Evolutionary conservation across 108 stramenopile genomes (phyloP).

Genomic region (Parietichytrium sp.): DNA sequence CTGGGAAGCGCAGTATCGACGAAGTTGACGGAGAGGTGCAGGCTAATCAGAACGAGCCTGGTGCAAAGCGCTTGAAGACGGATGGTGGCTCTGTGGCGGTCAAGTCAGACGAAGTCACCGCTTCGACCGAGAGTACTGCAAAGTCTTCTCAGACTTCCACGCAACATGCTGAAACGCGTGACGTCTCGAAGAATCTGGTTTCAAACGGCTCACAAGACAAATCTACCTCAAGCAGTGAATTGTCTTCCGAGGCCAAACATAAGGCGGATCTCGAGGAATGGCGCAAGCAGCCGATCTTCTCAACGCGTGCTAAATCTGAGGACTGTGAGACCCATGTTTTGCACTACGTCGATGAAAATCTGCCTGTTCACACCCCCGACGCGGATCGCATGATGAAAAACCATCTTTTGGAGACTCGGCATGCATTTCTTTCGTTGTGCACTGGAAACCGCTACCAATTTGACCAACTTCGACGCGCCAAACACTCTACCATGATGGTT

Average conservation of each 20-base stretch:
- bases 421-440: conserved; percentile 85
- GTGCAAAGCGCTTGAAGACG: no score
- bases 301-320: not conserved
- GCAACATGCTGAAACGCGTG: no score
- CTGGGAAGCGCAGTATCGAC: no score
- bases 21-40: no score
- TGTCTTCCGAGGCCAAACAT: conserved; percentile 72
- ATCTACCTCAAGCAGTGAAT: not conserved
- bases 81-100: no score
- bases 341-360: conserved; percentile 26
- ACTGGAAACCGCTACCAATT: conserved; percentile 97
- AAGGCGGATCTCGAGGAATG: conserved; percentile 67
- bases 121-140: no score
- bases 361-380: conserved; percentile 51
- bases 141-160: no score
- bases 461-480: conserved; percentile 91
- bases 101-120: no score
- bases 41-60: no score
- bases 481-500: conserved; percentile 98
- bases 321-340: conserved; percentile 22
- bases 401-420: conserved; percentile 80
- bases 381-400: conserved; percentile 68
- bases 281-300: not conserved
- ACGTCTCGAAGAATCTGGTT: no score
- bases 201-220: not conserved